Conservation (phyloP, 75 land plant species). For the Larix kaempferi region DNA sequence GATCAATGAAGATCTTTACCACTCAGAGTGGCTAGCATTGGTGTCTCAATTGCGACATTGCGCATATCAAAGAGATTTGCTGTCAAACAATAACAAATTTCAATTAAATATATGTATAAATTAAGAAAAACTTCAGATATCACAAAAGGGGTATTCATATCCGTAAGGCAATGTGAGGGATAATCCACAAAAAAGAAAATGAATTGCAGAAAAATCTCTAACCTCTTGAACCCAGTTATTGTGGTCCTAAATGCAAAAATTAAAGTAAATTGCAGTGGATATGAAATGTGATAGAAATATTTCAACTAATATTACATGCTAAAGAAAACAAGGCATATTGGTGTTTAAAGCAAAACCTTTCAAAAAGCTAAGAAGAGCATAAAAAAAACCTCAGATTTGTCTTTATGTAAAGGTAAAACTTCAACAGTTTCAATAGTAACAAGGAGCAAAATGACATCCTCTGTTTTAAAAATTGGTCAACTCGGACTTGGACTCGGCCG, state of each 20-base stretch:
- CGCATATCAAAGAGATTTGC: conserved; percentile 78
- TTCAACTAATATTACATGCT: neutral
- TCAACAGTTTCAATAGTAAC: no score
- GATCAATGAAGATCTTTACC: conserved; percentile 7
- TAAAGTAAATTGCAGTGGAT: neutral
- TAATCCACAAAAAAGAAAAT: neutral
- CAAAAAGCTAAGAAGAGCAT: neutral
- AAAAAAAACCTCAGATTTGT: no score
- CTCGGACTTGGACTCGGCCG: no score
- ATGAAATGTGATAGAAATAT: neutral
- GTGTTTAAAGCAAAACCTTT: neutral
- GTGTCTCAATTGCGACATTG: conserved; percentile 66
- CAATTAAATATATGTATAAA: neutral
- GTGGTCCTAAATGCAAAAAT: neutral
- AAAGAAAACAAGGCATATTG: neutral
- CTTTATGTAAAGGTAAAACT: no score
- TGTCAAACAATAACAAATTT: conserved; percentile 17
- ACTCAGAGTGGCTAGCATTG: conserved; percentile 65
- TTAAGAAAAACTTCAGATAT: neutral
- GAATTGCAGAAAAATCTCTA: neutral
- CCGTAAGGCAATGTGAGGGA: neutral
- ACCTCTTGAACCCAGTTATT: neutral
- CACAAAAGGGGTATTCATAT: neutral
- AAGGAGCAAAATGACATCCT: no score
- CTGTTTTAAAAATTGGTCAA: no score